phyloP scores from a whole-genome alignment of 139 green algal species.

The Chlamydomonas urium region DNA sequence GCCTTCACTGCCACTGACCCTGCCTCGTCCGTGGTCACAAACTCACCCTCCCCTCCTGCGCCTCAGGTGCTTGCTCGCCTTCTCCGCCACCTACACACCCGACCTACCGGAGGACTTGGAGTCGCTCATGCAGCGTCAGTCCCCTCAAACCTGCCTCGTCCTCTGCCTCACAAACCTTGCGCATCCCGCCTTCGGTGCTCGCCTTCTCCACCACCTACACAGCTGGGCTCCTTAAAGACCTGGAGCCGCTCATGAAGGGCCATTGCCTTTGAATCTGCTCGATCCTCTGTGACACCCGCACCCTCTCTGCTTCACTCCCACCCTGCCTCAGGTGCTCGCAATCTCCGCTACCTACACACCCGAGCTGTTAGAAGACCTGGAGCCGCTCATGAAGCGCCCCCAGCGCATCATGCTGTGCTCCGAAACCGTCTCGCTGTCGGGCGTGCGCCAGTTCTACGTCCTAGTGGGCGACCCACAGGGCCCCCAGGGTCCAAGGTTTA shows the following conservation, averaged over 20 bases:
- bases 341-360: slow-evolving; percentile 69
- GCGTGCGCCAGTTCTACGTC: slow-evolving; percentile 62
- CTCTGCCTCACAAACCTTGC: no score
- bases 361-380: slow-evolving; percentile 47
- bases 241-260: slow-evolving; percentile 60
- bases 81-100: no score
- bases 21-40: no score
- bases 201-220: slow-evolving; percentile 76
- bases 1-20: no score
- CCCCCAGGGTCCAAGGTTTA: no score
- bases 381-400: slow-evolving; percentile 53
- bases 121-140: no score
- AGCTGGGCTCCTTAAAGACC: slow-evolving; percentile 34
- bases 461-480: slow-evolving; percentile 33
- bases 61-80: no score
- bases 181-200: no score
- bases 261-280: no score
- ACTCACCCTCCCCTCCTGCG: no score
- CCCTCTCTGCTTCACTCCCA: slow-evolving; percentile 1
- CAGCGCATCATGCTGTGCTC: slow-evolving; percentile 62
- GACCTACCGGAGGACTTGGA: no score
- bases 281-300: background rate
- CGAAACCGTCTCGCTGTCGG: slow-evolving; percentile 41
- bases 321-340: slow-evolving; percentile 72
- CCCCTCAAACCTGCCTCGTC: no score